Evolutionary conservation across 441 rosid genomes (phyloP).

Genomic region (Heliophila coronopifolia): DNA sequence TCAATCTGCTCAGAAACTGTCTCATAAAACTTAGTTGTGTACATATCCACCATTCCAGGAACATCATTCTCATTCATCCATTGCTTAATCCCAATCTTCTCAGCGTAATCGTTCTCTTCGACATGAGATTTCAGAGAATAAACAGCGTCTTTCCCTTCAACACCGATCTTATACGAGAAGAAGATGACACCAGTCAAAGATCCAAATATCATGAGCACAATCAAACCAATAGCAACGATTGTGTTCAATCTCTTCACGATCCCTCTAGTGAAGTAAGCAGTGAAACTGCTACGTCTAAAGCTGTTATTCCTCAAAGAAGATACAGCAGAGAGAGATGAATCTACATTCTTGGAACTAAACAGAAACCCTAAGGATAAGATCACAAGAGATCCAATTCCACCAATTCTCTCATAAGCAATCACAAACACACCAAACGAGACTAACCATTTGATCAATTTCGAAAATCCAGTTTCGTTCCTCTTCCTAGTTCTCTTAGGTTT

Average conservation of each 20-base stretch:
- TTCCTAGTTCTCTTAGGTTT: slow-evolving; percentile 35
- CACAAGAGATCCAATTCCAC: slow-evolving; percentile 55
- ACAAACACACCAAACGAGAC: slow-evolving; percentile 73
- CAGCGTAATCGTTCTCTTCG: slow-evolving; percentile 80
- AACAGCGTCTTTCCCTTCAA: slow-evolving; percentile 87
- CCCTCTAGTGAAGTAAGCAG: slow-evolving; percentile 71
- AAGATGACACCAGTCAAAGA: slow-evolving; percentile 56
- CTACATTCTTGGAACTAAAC: slow-evolving; percentile 52
- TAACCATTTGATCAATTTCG: slow-evolving; percentile 63
- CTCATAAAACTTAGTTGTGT: slow-evolving; percentile 60
- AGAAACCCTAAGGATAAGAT: slow-evolving; percentile 63
- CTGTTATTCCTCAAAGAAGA: slow-evolving; percentile 57
- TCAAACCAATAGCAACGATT: slow-evolving; percentile 75
- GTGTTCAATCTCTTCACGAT: slow-evolving; percentile 68
- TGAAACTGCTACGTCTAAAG: slow-evolving; percentile 45
- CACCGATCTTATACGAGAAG: slow-evolving; percentile 88
- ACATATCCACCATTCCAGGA: slow-evolving; percentile 75
- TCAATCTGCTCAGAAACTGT: slow-evolving; percentile 82
- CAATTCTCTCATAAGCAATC: slow-evolving; percentile 67
- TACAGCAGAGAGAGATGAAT: slow-evolving; percentile 61
- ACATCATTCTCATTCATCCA: slow-evolving; percentile 98
- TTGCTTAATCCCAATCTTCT: slow-evolving; percentile 68
- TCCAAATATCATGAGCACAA: slow-evolving; percentile 68
- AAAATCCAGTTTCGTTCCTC: slow-evolving; percentile 50
- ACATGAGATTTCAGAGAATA: slow-evolving; percentile 75